Evolutionary conservation across 129 eudicot species (phyloP).

Genomic region (Flaveria trinervia): DNA sequence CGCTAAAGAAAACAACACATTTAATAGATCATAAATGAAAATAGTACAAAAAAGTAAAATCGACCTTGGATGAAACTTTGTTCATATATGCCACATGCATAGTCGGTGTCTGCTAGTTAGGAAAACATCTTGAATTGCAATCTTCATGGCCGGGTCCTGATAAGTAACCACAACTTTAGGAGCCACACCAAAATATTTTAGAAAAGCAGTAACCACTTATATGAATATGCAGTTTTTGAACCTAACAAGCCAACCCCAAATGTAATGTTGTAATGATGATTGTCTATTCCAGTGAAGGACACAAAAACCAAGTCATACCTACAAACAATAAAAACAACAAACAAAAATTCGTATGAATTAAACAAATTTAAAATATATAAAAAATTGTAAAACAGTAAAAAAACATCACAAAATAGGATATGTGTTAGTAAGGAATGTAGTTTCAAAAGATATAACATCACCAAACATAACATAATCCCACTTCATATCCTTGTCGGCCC

Average conservation of each 20-base stretch:
- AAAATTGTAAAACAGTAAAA: too few species aligned
- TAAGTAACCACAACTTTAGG: background rate
- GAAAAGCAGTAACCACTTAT: background rate
- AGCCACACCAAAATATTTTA: background rate
- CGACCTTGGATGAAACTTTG: background rate
- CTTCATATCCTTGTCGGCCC: background rate
- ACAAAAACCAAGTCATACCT: background rate
- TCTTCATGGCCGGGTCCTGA: background rate
- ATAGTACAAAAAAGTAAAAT: background rate
- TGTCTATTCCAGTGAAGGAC: background rate
- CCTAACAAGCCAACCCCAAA: background rate
- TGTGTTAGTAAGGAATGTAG: background rate
- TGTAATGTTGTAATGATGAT: background rate
- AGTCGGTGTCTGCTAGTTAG: background rate
- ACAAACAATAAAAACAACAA: background rate
- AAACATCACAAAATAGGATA: too few species aligned
- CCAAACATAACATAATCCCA: background rate
- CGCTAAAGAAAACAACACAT: background rate
- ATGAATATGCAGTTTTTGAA: background rate
- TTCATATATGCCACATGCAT: background rate
- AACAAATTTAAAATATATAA: too few species aligned
- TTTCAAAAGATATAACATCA: background rate
- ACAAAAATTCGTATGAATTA: too few species aligned
- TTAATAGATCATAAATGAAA: background rate
- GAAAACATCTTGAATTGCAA: background rate